phyloP scores from a whole-genome alignment of 257 asterid species.

The Scutellaria baicalensis region DNA sequence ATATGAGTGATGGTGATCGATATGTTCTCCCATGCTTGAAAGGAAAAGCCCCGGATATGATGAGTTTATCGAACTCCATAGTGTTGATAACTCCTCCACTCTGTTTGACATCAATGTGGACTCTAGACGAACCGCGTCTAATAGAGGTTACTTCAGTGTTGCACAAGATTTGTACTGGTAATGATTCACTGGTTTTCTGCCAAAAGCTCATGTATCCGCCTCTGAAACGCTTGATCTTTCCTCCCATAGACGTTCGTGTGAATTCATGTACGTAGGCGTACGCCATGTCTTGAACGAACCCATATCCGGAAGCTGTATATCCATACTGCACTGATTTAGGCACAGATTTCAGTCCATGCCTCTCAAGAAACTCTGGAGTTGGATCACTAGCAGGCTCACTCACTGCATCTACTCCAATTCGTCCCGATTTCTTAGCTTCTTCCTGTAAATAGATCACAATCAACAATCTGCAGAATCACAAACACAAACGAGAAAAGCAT shows the following conservation, averaged over 20 bases:
- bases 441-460: constrained; percentile 34
- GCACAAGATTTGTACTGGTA: constrained; percentile 54
- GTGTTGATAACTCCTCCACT: constrained; percentile 14
- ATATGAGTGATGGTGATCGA: constrained; percentile 33
- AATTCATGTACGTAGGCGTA: constrained; percentile 78
- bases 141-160: constrained; percentile 51
- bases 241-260: constrained; percentile 80
- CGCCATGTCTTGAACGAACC: constrained; percentile 77
- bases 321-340: constrained; percentile 87
- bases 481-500: too few species aligned
- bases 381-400: constrained; percentile 54
- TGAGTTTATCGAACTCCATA: constrained; percentile 55
- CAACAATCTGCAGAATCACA: too few species aligned
- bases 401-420: constrained; percentile 62
- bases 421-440: constrained; percentile 58
- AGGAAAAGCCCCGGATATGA: constrained; percentile 70
- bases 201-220: constrained; percentile 76
- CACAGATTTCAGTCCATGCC: constrained; percentile 43
- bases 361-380: constrained; percentile 59
- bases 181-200: constrained; percentile 46
- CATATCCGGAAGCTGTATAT: constrained; percentile 84
- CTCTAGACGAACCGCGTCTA: constrained; percentile 32
- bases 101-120: constrained; percentile 28
- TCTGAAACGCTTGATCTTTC: constrained; percentile 71
- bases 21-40: constrained; percentile 49